A percentile compares a stretch with the other conserved stretches of the same genome.
phyloP scores from a whole-genome alignment of 2,329 filamentous ascomycete species.

The Zasmidium cellare region DNA sequence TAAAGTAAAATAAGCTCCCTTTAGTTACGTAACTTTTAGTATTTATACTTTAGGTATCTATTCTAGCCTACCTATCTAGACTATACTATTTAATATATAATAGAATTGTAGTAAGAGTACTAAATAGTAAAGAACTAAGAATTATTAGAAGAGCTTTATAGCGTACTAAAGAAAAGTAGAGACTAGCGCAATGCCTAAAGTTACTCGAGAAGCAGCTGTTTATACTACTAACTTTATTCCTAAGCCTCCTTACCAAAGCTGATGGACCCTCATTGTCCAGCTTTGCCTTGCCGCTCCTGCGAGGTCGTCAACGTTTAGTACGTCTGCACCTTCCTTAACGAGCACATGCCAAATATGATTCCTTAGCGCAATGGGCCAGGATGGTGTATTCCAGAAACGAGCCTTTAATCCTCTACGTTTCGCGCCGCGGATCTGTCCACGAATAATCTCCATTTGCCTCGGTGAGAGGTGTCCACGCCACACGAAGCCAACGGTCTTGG shows the following conservation, averaged over 20 bases:
- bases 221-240: no score
- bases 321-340: conserved; percentile 55
- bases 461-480: conserved; percentile 49
- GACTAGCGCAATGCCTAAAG: no score
- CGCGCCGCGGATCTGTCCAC: conserved; percentile 53
- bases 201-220: no score
- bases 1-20: no score
- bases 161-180: no score
- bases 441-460: conserved; percentile 47
- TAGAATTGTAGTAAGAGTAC: no score
- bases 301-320: conserved; percentile 60
- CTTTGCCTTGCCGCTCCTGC: conserved; percentile 46
- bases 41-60: no score
- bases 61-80: no score
- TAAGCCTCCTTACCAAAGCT: neutral
- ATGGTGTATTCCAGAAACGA: conserved; percentile 57
- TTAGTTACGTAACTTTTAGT: no score
- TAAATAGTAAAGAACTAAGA: no score
- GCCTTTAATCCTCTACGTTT: conserved; percentile 54
- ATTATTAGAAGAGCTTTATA: no score
- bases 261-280: conserved; percentile 38
- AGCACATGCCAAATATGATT: conserved; percentile 58
- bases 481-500: conserved; percentile 46
- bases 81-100: no score
- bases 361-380: conserved; percentile 54